Conservation (phyloP, 371 early-diverging fungal species). For the Zychaea mexicana region DNA sequence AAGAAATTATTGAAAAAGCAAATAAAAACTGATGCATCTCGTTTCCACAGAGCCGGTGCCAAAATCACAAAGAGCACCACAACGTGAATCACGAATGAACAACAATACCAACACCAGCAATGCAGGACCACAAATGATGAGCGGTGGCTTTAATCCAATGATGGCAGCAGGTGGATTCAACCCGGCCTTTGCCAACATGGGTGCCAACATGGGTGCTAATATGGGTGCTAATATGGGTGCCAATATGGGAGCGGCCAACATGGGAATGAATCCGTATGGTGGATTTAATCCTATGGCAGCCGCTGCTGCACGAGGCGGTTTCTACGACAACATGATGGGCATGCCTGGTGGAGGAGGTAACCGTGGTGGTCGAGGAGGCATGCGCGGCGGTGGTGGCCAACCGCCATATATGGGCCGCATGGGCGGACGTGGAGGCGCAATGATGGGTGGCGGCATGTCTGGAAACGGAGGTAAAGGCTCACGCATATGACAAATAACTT, state of each 20-base stretch:
- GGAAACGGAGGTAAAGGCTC: constrained; percentile 24
- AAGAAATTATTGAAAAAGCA: too few relatives aligned
- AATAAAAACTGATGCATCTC: too few relatives aligned
- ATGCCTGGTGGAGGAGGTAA: constrained; percentile 28
- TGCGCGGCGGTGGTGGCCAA: constrained; percentile 26
- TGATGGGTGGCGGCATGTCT: constrained; percentile 23
- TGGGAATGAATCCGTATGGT: constrained; percentile 27
- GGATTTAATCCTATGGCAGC: constrained; percentile 31
- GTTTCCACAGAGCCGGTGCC: constrained; percentile 27
- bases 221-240: not conserved
- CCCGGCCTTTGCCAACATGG: constrained; percentile 6
- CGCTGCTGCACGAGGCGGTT: constrained; percentile 28
- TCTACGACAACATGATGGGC: constrained; percentile 38
- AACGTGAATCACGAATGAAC: too few relatives aligned
- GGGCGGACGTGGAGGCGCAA: constrained; percentile 26
- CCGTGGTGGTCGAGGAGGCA: constrained; percentile 22
- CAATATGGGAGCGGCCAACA: not conserved
- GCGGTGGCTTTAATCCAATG: constrained; percentile 26
- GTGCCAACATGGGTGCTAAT: not conserved
- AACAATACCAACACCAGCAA: not conserved
- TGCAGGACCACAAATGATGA: constrained; percentile 17
- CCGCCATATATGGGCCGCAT: constrained; percentile 27
- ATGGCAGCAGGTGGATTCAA: constrained; percentile 25
- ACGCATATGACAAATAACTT: not conserved
- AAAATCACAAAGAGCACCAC: constrained; percentile 25